These are phyloP conservation scores for Ophiocordyceps sinensis DNA, from an alignment of 2,329 filamentous ascomycete genomes.

Conservation along the genomic window DNA sequence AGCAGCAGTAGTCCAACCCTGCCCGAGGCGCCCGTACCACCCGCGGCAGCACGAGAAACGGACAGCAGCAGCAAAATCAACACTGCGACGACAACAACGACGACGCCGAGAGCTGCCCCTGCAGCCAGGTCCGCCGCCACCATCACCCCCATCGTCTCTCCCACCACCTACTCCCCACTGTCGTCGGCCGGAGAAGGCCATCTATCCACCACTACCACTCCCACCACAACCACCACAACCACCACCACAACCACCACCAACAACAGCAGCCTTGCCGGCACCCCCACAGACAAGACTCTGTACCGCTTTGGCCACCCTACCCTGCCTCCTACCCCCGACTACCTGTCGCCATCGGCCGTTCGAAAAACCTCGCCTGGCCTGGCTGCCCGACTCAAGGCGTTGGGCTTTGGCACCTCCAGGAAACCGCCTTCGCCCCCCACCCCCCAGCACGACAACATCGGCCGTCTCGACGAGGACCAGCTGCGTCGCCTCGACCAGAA, in stretches of 20 bases:
- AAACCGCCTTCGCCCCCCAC: slow-evolving; percentile 15
- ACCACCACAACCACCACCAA: neutral
- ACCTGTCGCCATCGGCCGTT: slow-evolving; percentile 13
- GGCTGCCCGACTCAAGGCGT: slow-evolving; percentile 48
- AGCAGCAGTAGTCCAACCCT: slow-evolving; percentile 5
- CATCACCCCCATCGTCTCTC: neutral
- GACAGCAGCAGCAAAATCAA: neutral
- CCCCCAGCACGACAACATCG: slow-evolving; percentile 34
- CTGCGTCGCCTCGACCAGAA: slow-evolving; percentile 54
- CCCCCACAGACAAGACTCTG: neutral
- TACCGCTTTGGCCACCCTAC: neutral
- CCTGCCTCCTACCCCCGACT: slow-evolving; percentile 5
- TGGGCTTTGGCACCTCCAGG: slow-evolving; percentile 40
- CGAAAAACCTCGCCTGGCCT: slow-evolving; percentile 51
- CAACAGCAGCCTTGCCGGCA: neutral
- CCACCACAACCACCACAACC: neutral
- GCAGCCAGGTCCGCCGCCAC: neutral
- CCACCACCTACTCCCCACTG: neutral
- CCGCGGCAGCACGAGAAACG: slow-evolving; percentile 1
- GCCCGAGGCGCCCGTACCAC: slow-evolving; percentile 1
- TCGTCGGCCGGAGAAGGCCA: neutral
- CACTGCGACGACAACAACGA: neutral
- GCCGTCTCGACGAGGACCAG: slow-evolving; percentile 56
- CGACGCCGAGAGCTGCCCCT: neutral
- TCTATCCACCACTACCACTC: neutral